Evolutionary conservation across 1,284 basidiomycete genomes (phyloP).

Genomic region (Retiboletus flavoniger): DNA sequence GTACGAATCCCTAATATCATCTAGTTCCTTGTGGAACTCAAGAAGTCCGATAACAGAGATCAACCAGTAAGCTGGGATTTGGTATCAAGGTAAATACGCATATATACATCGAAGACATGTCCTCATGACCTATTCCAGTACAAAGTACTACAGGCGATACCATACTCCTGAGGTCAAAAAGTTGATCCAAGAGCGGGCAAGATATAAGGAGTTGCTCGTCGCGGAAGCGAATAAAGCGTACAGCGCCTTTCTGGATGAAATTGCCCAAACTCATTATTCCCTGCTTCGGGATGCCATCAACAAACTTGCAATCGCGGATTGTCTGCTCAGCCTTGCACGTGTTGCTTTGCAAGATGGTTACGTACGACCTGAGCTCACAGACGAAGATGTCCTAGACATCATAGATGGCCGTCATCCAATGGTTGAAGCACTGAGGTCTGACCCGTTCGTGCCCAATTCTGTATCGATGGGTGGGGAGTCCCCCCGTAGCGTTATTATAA

Average conservation of each 20-base stretch:
- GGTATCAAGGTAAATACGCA: conserved; percentile 59
- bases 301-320: conserved; percentile 81
- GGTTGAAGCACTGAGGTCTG: conserved; percentile 72
- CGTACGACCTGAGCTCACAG: conserved; percentile 62
- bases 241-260: conserved; percentile 65
- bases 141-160: conserved; percentile 77
- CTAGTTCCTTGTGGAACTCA: conserved; percentile 79
- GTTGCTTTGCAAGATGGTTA: conserved; percentile 76
- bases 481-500: conserved; percentile 73
- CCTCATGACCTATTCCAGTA: conserved; percentile 46
- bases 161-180: conserved; percentile 72
- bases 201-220: conserved; percentile 73
- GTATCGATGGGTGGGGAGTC: conserved; percentile 54
- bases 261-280: conserved; percentile 65
- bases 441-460: conserved; percentile 81
- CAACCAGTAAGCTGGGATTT: conserved; percentile 82
- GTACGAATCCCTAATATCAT: background rate
- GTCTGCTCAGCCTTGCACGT: conserved; percentile 66
- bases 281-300: conserved; percentile 72
- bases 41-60: conserved; percentile 66
- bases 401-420: conserved; percentile 78
- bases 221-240: conserved; percentile 70
- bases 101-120: conserved; percentile 2
- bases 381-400: conserved; percentile 62
- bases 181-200: conserved; percentile 74